Base-by-base conservation (phyloP, 352 stramenopile species). In the Phytophthora fragariae region DNA sequence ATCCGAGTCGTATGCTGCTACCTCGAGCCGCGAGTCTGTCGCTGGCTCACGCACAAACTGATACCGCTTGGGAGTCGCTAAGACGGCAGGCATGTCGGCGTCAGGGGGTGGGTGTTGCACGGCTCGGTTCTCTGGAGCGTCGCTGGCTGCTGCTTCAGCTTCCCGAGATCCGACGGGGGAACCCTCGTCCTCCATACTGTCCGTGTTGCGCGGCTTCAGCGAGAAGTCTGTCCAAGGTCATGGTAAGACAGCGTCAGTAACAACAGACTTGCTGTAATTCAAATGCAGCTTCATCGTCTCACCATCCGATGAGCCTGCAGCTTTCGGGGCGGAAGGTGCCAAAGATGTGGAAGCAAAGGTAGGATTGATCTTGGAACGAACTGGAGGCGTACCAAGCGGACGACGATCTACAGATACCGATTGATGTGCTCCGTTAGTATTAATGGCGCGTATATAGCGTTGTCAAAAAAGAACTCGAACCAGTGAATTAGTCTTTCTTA, bases 11-110 rank as follows among this genome's bases (percentile, higher is more conserved):
- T 76, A 76, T 52, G 49, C 15, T 55, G 59, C 65, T 55, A 68
- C 72, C 64, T 80, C 46, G 35, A 92, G 49, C n/a, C 82, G 88
- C 7, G 85, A 92, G 70, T 92, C 81, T 15, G 81, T 86, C 70
- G 84, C 77, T 8, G 84, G 75, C 55, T 94, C 88, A 2, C 83
- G 84, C 56, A 94, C 88, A 57, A 94, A 94, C 68, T 91, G 78
- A 79, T 92, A 94, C 41, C 83, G 80, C 64, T 91, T 90, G 9
- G 86, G 88, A n/a, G 85, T 94, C 56, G 85, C 77, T 31, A 92
- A 67, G 12, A 76, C 39, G n/a, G 73, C 47, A 57, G 71, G 60
- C 10, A 54, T 83, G 41, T 74, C 55, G 21, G 73, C 59, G 49
- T 69, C 73, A n/a, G 68, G 70, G 5, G 81, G 77, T n/a, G 76